These are phyloP conservation scores for Pseudogymnoascus sp. DNA, from an alignment of 2,329 filamentous ascomycete genomes.

Conservation along the genomic window DNA sequence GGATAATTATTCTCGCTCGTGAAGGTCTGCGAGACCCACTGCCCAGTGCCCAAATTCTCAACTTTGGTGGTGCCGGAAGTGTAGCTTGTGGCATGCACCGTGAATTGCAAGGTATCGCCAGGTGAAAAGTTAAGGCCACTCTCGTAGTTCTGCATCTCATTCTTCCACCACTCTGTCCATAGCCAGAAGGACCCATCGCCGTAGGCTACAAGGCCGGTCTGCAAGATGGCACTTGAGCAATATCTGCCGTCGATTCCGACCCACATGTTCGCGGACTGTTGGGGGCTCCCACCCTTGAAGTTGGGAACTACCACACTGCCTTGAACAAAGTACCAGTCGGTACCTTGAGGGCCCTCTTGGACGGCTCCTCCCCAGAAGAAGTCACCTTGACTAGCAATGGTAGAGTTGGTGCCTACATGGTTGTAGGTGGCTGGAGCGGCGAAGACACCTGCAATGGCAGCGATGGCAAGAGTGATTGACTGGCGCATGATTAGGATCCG, in stretches of 20 bases:
- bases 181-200: slow-evolving; percentile 37
- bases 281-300: neutral
- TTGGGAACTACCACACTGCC: neutral
- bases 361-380: neutral
- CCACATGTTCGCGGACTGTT: slow-evolving; percentile 43
- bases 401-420: neutral
- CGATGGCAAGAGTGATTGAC: neutral
- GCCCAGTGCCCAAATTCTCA: slow-evolving; percentile 38
- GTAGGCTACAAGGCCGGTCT: slow-evolving; percentile 42
- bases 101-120: slow-evolving; percentile 37
- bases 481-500: neutral
- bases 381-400: neutral
- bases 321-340: neutral
- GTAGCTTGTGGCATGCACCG: slow-evolving; percentile 31
- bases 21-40: slow-evolving; percentile 36
- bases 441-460: neutral
- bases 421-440: neutral
- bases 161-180: slow-evolving; percentile 52
- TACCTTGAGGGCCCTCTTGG: neutral
- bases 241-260: slow-evolving; percentile 52
- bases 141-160: slow-evolving; percentile 30
- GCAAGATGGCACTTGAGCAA: slow-evolving; percentile 43
- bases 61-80: slow-evolving; percentile 36
- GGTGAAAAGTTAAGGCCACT: slow-evolving; percentile 34
- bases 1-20: slow-evolving; percentile 23